Conservation (phyloP, 164 flowering plant species). For the Santalum album region DNA sequence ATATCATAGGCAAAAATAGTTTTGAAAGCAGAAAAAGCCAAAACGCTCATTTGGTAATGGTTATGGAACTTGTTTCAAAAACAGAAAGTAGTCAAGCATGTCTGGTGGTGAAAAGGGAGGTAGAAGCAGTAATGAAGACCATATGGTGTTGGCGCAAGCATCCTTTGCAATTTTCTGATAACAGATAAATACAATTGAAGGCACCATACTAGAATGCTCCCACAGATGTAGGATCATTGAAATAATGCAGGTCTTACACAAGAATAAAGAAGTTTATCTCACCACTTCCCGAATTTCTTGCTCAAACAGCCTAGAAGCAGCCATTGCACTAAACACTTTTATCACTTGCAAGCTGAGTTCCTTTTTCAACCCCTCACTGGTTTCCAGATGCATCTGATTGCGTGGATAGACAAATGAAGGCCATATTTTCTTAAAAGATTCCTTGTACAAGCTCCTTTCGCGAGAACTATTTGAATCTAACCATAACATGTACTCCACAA, state of each 20-base stretch:
- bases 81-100: no score
- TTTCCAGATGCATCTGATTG: slow-evolving; percentile 22
- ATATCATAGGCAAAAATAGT: not conserved
- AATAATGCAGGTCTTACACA: not conserved
- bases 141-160: no score
- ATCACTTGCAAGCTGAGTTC: slow-evolving; percentile 41
- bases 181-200: no score
- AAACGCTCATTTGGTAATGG: no score
- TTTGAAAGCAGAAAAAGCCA: no score
- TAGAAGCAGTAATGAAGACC: no score
- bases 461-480: slow-evolving; percentile 48
- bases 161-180: no score
- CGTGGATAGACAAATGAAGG: slow-evolving; percentile 32
- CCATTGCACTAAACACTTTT: slow-evolving; percentile 53
- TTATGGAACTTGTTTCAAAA: no score
- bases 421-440: slow-evolving; percentile 71
- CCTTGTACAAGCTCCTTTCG: slow-evolving; percentile 51
- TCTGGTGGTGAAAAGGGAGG: no score
- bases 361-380: slow-evolving; percentile 31
- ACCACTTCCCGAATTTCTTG: slow-evolving; percentile 92
- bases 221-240: not conserved
- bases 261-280: slow-evolving; percentile 17
- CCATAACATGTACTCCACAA: slow-evolving; percentile 63
- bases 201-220: no score
- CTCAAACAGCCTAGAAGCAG: slow-evolving; percentile 76